Evolutionary conservation across 345 rosid species (phyloP), one percentile per base, ranked within the genome.

Genomic region (Abelmoschus esculentus): DNA sequence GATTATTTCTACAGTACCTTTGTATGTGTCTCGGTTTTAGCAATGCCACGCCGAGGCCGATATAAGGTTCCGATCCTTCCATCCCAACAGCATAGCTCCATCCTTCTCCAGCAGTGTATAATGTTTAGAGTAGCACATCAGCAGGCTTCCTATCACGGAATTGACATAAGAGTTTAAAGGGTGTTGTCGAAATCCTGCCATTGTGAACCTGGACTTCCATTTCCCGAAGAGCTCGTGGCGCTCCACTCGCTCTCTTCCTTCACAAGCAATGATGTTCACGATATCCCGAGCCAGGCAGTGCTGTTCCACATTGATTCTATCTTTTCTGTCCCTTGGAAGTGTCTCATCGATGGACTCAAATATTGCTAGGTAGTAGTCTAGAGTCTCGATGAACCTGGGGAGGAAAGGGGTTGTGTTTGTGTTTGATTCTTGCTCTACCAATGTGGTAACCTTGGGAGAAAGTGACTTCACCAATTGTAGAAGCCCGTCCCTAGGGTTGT

Each of bases 341-440:
- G 26, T 22, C 26, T 22, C 26, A 22, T 22, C 91, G 13, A 89
- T 78, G 52, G 96, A 87, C 80, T 87, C 91, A 2, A 86, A 89
- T 69, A 89, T 83, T 4, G 96, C 96, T 70, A 74, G 3, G 76
- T 89, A 87, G 77, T 77, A 87, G 56, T 89, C 85, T 5, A 86
- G 79, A 32, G 90, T 74, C 76, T 89, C 96, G 6, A 59, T 12
- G 19, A 89, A 89, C 82, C 91, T 22, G 26, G 26, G 26, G 26
- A 22, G 26, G 26, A 22, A 22, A 22, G 26, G 26, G 26, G 26
- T 22, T 4, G 91, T 89, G 81, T 89, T 89, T 17, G 96, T 84
- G 80, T 87, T 89, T n/a, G 91, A 86, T 77, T 89, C 96, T 64
- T 89, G 96, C 77, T 87, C 96, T 17, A 86, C 85, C 74, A 89